Base-by-base conservation (phyloP, 2,329 filamentous ascomycete species). In the Coniochaeta sp. region DNA sequence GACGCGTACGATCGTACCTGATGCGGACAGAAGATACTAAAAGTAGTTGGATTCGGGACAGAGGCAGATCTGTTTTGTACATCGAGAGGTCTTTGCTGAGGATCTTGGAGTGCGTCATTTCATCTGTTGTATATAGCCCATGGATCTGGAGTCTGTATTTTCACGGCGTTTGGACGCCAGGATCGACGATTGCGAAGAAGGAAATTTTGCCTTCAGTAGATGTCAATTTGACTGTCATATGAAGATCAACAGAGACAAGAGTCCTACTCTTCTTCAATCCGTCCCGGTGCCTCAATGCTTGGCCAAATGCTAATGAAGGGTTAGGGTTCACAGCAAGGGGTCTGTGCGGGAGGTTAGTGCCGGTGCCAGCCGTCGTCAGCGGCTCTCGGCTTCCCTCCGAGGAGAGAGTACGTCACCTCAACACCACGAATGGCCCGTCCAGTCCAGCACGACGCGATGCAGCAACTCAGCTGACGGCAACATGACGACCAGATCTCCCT, bases 401-500 rank as follows among this genome's bases (percentile, higher is more conserved):
- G 16, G 6, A 38, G 36, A 38, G n/a, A n/a, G n/a, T n/a, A n/a
- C 38, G 16, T 40, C 38, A 40, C 38, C 38, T 40, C 38, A 19
- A 40, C 12, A 36, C 34, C 34, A 33, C 6, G 31, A 36, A 36
- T 12, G 14, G 12, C 34, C 8, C 11, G 8, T 36, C 34, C 34
- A 47, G 19, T 47, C 47, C 26, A 28, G 4, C 19, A 52, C 47
- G 24, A 52, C 47, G 16, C 22, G 24, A 52, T 52, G 47, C 47
- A 31, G 3, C 26, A 17, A 2, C 24, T 3, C n/a, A 24, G 43
- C 7, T 26, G 17, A 9, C 19, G 24, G 16, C 11, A 52, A 52
- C 26, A 76, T 76, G 64, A 70, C 71, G 64, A 70, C 71, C 60
- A 68, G 67, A 28, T 74, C 77, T 22, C 72, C 76, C 2, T 76